These are phyloP conservation scores for Circinella minor DNA, from an alignment of 371 early-diverging fungal genomes.

Conservation along the genomic window DNA sequence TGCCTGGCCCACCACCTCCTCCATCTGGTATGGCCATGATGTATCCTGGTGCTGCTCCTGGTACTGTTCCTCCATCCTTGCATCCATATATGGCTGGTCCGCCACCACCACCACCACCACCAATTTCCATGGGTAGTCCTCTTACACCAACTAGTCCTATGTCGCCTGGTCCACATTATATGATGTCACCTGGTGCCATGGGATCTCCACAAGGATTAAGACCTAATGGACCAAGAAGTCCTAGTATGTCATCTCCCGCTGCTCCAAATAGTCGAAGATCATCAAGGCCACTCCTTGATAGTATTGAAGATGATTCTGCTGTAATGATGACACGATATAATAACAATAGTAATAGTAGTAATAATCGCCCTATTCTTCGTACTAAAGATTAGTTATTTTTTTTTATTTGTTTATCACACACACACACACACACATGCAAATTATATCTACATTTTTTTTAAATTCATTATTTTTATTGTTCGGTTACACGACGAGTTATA, in stretches of 20 bases:
- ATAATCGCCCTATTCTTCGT: neutral
- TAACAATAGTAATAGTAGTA: neutral
- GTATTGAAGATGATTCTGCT: slow-evolving; percentile 18
- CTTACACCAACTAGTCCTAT: slow-evolving; percentile 16
- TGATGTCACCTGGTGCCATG: slow-evolving; percentile 14
- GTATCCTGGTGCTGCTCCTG: slow-evolving; percentile 9
- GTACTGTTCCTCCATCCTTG: slow-evolving; percentile 13
- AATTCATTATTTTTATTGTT: too few relatives aligned
- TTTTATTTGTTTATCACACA: neutral
- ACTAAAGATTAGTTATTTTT: slow-evolving; percentile 7
- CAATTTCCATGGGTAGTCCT: slow-evolving; percentile 7
- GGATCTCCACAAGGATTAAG: slow-evolving; percentile 9
- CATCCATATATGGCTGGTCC: slow-evolving; percentile 26
- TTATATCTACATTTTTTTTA: too few relatives aligned
- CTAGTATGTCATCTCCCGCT: slow-evolving; percentile 24
- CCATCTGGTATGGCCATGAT: slow-evolving; percentile 33
- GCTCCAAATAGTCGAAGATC: slow-evolving; percentile 24
- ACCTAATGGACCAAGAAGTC: slow-evolving; percentile 14
- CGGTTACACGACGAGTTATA: too few relatives aligned
- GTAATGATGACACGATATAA: neutral
- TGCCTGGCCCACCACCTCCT: slow-evolving; percentile 13
- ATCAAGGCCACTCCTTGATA: slow-evolving; percentile 20
- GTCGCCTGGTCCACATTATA: slow-evolving; percentile 16
- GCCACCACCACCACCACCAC: slow-evolving; percentile 27
- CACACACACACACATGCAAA: too few relatives aligned